Evolutionary conservation across 1,284 basidiomycete genomes (phyloP), one percentile per base, ranked within the genome.

Genomic region (Fereydounia khargensis): DNA sequence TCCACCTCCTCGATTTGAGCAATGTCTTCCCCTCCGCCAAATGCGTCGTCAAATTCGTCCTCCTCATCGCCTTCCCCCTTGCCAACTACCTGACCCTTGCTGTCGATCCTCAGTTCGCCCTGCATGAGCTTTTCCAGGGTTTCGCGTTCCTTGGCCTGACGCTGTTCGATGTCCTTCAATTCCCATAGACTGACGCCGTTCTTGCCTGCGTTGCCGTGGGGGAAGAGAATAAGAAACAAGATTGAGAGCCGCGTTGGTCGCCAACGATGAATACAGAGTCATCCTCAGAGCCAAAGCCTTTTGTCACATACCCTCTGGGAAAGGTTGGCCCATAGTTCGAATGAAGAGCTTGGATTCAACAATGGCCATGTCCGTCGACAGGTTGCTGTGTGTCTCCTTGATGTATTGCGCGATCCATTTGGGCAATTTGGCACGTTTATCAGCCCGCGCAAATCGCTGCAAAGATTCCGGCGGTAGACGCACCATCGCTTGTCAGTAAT

Each of bases 341-440:
- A 99, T 92, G 78, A 99, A 99, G 36, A 91, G 80, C 78, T 97
- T 96, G 47, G 91, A 91, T 50, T 97, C 81, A 4, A 91, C 91
- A 50, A 98, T 80, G 7, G 94, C 94, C 89, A 98, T 97, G 77
- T 99, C 95, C 7, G 92, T 98, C 7, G 95, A 98, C 43, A 99
- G 81, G 77, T 98, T 99, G 9, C 91, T 88, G 28, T 91, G 90
- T 0, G 91, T 89, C 73, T 98, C 95, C 35, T 65, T 55, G 73
- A 99, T 98, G 74, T 97, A 96, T 76, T 95, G 91, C 76, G 97
- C 97, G 70, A 99, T 98, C 95, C 95, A 99, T 42, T 89, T 86
- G 2, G 95, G 95, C 61, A 99, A 80, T 82, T 97, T 98, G 36
- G 89, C 86, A 19, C 95, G 84, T 79, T 99, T 99, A 77, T 98